phyloP scores from a whole-genome alignment of 2,329 filamentous ascomycete genomes.

The Graphium sp. region DNA sequence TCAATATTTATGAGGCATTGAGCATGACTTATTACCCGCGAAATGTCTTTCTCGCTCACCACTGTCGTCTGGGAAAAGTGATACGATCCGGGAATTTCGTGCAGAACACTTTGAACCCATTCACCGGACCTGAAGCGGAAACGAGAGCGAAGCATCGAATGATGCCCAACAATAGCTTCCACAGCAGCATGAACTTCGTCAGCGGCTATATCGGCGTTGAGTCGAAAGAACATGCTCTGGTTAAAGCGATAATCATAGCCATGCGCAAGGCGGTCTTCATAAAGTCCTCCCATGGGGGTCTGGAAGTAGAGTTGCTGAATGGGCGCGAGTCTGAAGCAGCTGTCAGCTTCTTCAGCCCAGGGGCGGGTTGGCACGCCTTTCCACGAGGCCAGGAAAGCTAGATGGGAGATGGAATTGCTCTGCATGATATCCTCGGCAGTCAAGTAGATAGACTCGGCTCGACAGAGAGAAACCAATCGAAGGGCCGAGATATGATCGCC shows the following conservation, averaged over 20 bases:
- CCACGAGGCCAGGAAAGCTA: constrained; percentile 17
- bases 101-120: constrained; percentile 27
- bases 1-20: constrained; percentile 29
- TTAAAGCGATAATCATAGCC: constrained; percentile 28
- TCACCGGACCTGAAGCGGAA: constrained; percentile 19
- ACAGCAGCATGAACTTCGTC: constrained; percentile 29
- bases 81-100: constrained; percentile 23
- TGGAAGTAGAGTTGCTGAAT: constrained; percentile 38
- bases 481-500: constrained; percentile 20
- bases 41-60: constrained; percentile 21
- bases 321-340: constrained; percentile 26
- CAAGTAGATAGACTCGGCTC: constrained; percentile 19
- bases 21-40: constrained; percentile 19
- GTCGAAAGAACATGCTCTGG: constrained; percentile 27
- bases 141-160: constrained; percentile 31
- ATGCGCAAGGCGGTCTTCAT: constrained; percentile 11
- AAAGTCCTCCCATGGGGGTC: constrained; percentile 21
- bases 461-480: constrained; percentile 19
- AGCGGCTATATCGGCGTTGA: constrained; percentile 20
- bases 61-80: constrained; percentile 23
- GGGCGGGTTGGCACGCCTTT: constrained; percentile 12
- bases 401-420: constrained; percentile 18
- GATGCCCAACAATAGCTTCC: constrained; percentile 28
- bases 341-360: constrained; percentile 12
- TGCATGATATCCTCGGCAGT: constrained; percentile 18